Base-by-base conservation (phyloP, 108 stramenopile species). In the Nitzschia putrida region DNA sequence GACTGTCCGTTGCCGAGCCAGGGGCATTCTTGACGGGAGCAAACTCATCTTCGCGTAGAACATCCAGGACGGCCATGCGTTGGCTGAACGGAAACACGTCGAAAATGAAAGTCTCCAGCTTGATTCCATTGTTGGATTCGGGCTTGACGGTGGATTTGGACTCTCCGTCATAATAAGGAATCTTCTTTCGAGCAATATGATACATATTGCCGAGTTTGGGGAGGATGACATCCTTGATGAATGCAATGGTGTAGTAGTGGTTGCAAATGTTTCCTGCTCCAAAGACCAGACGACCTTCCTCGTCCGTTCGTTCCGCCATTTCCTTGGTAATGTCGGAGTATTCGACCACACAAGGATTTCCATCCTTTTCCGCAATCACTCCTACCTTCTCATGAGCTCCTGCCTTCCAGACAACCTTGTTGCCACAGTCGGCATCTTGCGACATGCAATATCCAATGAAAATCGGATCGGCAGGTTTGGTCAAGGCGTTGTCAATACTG, bases 261-360 rank as follows among this genome's bases (percentile, higher is more conserved):
- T 96, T 97, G 89, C 98, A 99, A 57, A 99, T 97, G 78, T 99
- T 99, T 37, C 94, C 99, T 8, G 97, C 96, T 21, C 97, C 96
- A 79, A 89, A 98, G 2, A 89, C 74, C 26, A 97, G 78, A 18
- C 83, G 72, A 24, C 90, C 90, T 23, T 59, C 52, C 11, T 53
- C 69, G 29, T 79, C 78, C 24, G 66, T 78, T 29, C 66, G 61
- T 70, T 86, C 90, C 13, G 91, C 84, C 87, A 93, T 83, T 61
- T 85, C 88, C 20, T 69, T 69, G 43, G 81, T 67, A 51, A 97
- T 86, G 55, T 98, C 97, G 20, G 87, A 88, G 69, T 98, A 98
- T 71, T 98, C 97, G 3, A 98, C 90, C 53, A 98, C 82, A 70
- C 90, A 92, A 0, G 93, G 86, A 42, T 79, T 90, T 7, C 85